Base-by-base conservation (phyloP, 2,329 filamentous ascomycete genomes). In the Stenocarpella maydis region DNA sequence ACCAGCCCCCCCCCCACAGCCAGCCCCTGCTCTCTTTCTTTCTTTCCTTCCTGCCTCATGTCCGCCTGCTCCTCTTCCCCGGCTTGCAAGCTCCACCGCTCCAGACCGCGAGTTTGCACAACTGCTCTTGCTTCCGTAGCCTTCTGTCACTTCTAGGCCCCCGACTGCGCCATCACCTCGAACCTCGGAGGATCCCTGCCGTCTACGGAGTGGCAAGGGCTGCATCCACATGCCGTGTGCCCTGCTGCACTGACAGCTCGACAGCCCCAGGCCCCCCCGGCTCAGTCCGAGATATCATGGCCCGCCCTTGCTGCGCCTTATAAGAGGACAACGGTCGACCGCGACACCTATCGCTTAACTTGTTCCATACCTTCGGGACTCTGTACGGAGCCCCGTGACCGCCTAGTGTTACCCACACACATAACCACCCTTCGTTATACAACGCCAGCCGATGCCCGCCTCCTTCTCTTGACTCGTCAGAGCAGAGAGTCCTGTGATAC, bases 221-320 rank as follows among this genome's bases (percentile, higher is more conserved):
- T 65, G 58, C 41, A 24, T 45, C 67, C 65, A 68, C 69, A 65
- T 71, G 66, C 53, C 69, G 53, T 65, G 66, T 50, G 52, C 45
- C 37, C 28, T 60, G 39, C 52, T 64, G 52, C 58, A 58, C 53
- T 50, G 49, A 53, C 69, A 41, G 41, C 69, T 67, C 45, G 54
- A 58, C 26, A 50, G 28, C 39, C 37, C 45, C 28, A 63, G 31
- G 37, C 53, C 47, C 50, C 64, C 39, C 63, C n/a, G n/a, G 39
- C 26, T 34, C 49, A 34, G 24, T 67, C 31, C 52, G 26, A 65
- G 39, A 65, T 68, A 55, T 69, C 50, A 68, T 65, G 65, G 53
- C 69, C 65, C 65, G 69, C 26, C 41, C 26, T 37, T 41, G 50
- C 43, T 68, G 65, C 65, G 37, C 60, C 58, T 68, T 68, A 65